Conservation (phyloP, 1,284 basidiomycete species). For the Sporisorium exsertum region DNA sequence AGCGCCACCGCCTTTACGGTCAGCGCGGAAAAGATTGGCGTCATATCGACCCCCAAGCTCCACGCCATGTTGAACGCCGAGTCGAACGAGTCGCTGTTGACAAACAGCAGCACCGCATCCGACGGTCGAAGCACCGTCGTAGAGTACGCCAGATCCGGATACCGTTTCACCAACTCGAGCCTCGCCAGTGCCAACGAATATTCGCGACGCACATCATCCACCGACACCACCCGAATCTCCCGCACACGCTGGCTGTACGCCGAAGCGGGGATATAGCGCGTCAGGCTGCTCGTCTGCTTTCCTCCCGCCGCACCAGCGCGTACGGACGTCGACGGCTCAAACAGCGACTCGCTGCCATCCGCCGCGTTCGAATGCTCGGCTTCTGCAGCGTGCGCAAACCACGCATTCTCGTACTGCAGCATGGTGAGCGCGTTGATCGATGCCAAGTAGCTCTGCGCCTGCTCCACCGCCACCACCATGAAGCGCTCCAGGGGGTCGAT, state of each 20-base stretch:
- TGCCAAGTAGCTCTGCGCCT: slow-evolving; percentile 83
- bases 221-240: slow-evolving; percentile 80
- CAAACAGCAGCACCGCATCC: slow-evolving; percentile 82
- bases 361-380: slow-evolving; percentile 22
- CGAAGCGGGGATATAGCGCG: slow-evolving; percentile 81
- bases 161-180: slow-evolving; percentile 78
- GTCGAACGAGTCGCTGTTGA: slow-evolving; percentile 83
- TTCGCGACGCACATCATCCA: slow-evolving; percentile 86
- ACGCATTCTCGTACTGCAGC: slow-evolving; percentile 83
- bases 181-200: slow-evolving; percentile 83
- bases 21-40: slow-evolving; percentile 82
- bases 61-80: slow-evolving; percentile 82
- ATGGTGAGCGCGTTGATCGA: slow-evolving; percentile 90
- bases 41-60: slow-evolving; percentile 85
- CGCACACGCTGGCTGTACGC: slow-evolving; percentile 72
- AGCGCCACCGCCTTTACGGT: slow-evolving; percentile 79
- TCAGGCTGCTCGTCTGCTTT: slow-evolving; percentile 73
- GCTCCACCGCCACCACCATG: slow-evolving; percentile 75
- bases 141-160: slow-evolving; percentile 72
- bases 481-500: slow-evolving; percentile 46
- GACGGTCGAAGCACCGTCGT: slow-evolving; percentile 50
- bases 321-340: slow-evolving; percentile 17
- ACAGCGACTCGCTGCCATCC: slow-evolving; percentile 30
- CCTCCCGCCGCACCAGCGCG: slow-evolving; percentile 14
- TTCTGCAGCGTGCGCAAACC: slow-evolving; percentile 75